Percentiles rank a stretch among this genome's conserved stretches.
Evolutionary conservation across 805 yeast species (phyloP).

Genomic region (Candida wancherniae): DNA sequence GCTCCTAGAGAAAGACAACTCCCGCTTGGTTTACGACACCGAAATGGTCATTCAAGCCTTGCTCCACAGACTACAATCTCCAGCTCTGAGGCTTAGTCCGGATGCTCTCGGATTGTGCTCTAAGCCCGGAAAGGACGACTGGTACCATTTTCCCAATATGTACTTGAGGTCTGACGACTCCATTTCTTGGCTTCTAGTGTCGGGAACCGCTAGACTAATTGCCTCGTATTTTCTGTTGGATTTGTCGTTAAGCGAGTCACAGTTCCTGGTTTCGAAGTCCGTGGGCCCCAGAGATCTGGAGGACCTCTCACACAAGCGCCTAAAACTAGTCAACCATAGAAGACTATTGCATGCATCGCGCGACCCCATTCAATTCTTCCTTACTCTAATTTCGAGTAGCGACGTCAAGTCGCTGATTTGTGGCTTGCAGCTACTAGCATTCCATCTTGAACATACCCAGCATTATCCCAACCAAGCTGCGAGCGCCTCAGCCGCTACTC

Average conservation of each 20-base stretch:
- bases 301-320: conserved; percentile 24
- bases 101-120: conserved; percentile 13
- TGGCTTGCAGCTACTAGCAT: conserved; percentile 26
- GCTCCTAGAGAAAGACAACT: conserved; percentile 3
- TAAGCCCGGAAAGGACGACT: conserved; percentile 3
- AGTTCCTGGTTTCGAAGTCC: too few species aligned
- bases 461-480: neutral
- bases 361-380: conserved; percentile 20
- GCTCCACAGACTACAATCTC: conserved; percentile 13
- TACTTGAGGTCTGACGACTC: conserved; percentile 16
- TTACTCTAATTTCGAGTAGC: conserved; percentile 20
- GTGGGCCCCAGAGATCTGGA: too few species aligned
- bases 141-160: conserved; percentile 26
- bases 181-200: conserved; percentile 38
- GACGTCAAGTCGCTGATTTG: conserved; percentile 13
- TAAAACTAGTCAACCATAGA: conserved; percentile 17
- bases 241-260: neutral
- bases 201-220: conserved; percentile 32
- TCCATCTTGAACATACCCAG: conserved; percentile 18
- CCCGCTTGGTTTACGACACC: conserved; percentile 16
- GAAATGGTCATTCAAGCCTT: conserved; percentile 22
- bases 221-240: conserved; percentile 14
- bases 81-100: conserved; percentile 9
- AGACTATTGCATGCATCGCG: conserved; percentile 4
- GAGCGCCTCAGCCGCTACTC: neutral